Percentiles rank a stretch among this genome's conserved stretches.
These are phyloP conservation scores for Corymbia calophylla DNA, from an alignment of 441 rosid species.

Conservation along the genomic window DNA sequence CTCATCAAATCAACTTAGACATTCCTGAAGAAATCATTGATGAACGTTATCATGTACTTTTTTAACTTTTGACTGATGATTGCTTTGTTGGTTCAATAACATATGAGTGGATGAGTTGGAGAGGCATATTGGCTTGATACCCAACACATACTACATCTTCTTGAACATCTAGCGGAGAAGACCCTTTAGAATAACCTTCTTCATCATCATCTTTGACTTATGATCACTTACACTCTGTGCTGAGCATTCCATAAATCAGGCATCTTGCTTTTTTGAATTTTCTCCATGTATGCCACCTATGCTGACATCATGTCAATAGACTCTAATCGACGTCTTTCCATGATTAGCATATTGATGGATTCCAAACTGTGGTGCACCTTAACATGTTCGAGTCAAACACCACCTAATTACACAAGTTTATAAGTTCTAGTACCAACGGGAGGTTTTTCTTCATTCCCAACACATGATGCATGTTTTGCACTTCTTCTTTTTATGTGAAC, in stretches of 20 bases:
- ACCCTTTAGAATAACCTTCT: background rate
- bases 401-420: background rate
- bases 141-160: no score
- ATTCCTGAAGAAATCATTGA: background rate
- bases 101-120: background rate
- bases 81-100: background rate
- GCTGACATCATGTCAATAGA: no score
- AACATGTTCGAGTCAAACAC: background rate
- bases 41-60: background rate
- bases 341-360: no score
- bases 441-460: background rate
- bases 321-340: background rate
- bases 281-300: background rate
- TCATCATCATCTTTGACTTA: background rate
- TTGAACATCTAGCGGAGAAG: background rate
- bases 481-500: background rate
- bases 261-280: background rate
- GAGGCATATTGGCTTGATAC: background rate
- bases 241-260: background rate
- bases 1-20: background rate
- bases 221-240: no score
- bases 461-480: background rate
- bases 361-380: background rate
- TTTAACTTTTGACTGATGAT: background rate
- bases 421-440: background rate